Percentiles rank a stretch among this genome's conserved stretches.
phyloP scores from a whole-genome alignment of 768 basidiomycete species.

The Mycena alexandri region DNA sequence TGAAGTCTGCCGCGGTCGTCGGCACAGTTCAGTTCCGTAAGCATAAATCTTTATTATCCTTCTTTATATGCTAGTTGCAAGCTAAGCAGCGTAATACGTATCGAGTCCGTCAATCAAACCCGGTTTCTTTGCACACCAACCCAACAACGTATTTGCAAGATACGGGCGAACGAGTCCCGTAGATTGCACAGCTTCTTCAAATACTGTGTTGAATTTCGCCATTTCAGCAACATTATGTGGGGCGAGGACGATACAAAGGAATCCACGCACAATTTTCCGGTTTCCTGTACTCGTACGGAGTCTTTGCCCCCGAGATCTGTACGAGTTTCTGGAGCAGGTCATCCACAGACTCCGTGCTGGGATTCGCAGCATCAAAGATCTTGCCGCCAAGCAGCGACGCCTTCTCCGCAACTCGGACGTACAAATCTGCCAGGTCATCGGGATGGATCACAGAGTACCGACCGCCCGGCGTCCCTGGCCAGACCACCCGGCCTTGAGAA shows the following conservation, averaged over 20 bases:
- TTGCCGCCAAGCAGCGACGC: slow-evolving; percentile 51
- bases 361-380: slow-evolving; percentile 58
- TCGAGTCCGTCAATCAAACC: slow-evolving; percentile 58
- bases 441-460: slow-evolving; percentile 51
- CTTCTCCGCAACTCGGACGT: slow-evolving; percentile 55
- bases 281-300: slow-evolving; percentile 48
- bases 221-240: no score
- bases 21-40: no score
- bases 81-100: slow-evolving; percentile 54
- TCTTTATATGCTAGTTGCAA: neutral
- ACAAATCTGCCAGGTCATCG: slow-evolving; percentile 62
- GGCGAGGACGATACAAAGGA: neutral
- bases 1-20: no score
- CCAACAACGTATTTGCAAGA: slow-evolving; percentile 56
- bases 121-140: slow-evolving; percentile 58
- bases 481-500: slow-evolving; percentile 42
- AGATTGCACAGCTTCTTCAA: slow-evolving; percentile 50
- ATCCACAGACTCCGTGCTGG: slow-evolving; percentile 53
- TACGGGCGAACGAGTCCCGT: slow-evolving; percentile 51
- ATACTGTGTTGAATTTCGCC: slow-evolving; percentile 44
- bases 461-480: slow-evolving; percentile 33
- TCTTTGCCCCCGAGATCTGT: slow-evolving; percentile 52
- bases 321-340: slow-evolving; percentile 55
- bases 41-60: no score
- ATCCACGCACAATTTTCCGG: slow-evolving; percentile 52